Base-by-base conservation (phyloP, 1,284 basidiomycete genomes). In the Peniophora sp. region DNA sequence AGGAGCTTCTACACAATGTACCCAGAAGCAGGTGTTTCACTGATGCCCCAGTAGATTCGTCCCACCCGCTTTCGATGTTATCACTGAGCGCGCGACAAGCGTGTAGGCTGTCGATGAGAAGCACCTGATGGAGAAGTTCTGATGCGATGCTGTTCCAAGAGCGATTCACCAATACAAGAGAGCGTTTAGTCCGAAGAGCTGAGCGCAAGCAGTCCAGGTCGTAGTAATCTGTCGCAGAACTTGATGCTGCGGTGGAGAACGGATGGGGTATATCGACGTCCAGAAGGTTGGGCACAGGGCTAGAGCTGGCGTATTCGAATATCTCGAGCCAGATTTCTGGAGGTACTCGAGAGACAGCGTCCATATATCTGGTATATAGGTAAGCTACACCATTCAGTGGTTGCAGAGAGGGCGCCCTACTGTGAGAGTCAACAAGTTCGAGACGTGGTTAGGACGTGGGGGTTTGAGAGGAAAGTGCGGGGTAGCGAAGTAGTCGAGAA, bases 251-350 rank as follows among this genome's bases (percentile, higher is more conserved):
- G 18, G 48, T n/a, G 43, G 11, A 18, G 32, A 52, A 52, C 9
- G 51, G 37, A 37, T 52, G 18, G 22, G 46, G 20, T n/a, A 27
- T 23, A n/a, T 39, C 15, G n/a, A 50, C 20, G 15, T 42, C 39
- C 18, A 24, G 35, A 11, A 48, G 23, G n/a, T 36, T 14, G 22
- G 51, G 48, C 15, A 45, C 35, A 46, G 27, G 44, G 14, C 37
- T 20, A 32, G 27, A 32, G n/a, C 35, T 49, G 18, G 51, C 51
- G 39, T 42, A 44, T 18, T 39, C 22, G 35, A 52, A 52, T 20
- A 52, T 52, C 36, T 52, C 51, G 10, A 52, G 20, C 51, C 51
- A 52, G 15, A 52, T 20, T 22, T 52, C 51, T 12, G 48, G 22
- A 27, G 47, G 43, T 5, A 45, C 14, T 14, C 43, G 23, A 18